Evolutionary conservation across 2,329 filamentous ascomycete species (phyloP).

Genomic region (Sphaerulina musiva): DNA sequence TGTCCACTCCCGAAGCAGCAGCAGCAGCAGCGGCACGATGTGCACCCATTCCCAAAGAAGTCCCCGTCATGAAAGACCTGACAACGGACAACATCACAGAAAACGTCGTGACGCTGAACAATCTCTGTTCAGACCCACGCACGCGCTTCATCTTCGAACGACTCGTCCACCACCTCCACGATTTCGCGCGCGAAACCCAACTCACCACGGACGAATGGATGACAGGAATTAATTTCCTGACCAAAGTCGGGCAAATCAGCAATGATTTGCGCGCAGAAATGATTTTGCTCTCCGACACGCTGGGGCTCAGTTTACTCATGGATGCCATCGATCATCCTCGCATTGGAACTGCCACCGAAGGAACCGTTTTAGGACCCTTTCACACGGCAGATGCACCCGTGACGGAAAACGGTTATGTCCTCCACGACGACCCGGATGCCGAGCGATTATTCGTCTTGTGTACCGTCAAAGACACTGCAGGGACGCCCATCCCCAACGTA

Average conservation of each 20-base stretch:
- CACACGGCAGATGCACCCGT: constrained; percentile 67
- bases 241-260: constrained; percentile 59
- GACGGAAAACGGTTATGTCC: constrained; percentile 50
- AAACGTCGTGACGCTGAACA: constrained; percentile 67
- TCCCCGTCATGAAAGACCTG: constrained; percentile 57
- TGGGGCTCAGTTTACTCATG: constrained; percentile 73
- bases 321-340: constrained; percentile 79
- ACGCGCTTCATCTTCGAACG: constrained; percentile 65
- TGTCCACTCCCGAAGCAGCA: background rate
- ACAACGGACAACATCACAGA: constrained; percentile 73
- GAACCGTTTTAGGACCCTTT: constrained; percentile 73
- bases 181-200: constrained; percentile 72
- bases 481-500: constrained; percentile 56
- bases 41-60: background rate
- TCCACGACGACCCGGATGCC: constrained; percentile 62
- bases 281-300: constrained; percentile 71
- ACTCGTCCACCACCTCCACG: constrained; percentile 71
- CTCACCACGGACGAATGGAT: constrained; percentile 73
- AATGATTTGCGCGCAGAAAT: constrained; percentile 44
- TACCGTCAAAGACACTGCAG: constrained; percentile 58
- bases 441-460: constrained; percentile 65
- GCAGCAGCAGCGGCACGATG: constrained; percentile 1
- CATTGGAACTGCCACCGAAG: constrained; percentile 61
- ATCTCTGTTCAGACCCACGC: constrained; percentile 57
- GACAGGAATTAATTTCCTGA: constrained; percentile 63